Percentiles rank a stretch among this genome's conserved stretches.
phyloP scores from a whole-genome alignment of 2,329 filamentous ascomycete species.

The Trichophyton verrucosum region DNA sequence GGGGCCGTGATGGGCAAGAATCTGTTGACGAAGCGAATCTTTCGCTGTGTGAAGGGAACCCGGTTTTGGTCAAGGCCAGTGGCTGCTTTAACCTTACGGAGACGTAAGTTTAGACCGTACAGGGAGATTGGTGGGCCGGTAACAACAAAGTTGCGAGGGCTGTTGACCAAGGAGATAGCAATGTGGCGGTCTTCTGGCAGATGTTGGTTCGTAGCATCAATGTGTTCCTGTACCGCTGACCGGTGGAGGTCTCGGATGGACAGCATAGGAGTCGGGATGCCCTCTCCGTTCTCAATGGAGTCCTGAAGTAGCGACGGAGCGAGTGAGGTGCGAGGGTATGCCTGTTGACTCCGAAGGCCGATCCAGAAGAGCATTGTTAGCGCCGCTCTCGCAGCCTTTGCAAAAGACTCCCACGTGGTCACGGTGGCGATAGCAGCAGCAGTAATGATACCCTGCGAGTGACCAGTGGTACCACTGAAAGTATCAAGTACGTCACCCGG shows the following conservation, averaged over 20 bases:
- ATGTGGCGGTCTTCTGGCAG: slow-evolving; percentile 87
- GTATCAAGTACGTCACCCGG: slow-evolving; percentile 78
- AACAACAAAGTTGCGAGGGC: slow-evolving; percentile 90
- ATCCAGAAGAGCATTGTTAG: slow-evolving; percentile 98
- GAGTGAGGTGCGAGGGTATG: slow-evolving; percentile 87
- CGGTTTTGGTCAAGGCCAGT: slow-evolving; percentile 95
- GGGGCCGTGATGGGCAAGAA: slow-evolving; percentile 96
- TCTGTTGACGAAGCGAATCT: slow-evolving; percentile 90
- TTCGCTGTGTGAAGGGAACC: slow-evolving; percentile 88
- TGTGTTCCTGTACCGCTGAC: slow-evolving; percentile 85
- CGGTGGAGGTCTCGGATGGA: slow-evolving; percentile 88
- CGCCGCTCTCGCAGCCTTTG: slow-evolving; percentile 63
- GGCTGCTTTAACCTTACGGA: slow-evolving; percentile 93
- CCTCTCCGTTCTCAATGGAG: slow-evolving; percentile 86
- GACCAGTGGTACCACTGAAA: slow-evolving; percentile 79
- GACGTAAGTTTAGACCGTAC: slow-evolving; percentile 86
- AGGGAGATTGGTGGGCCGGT: slow-evolving; percentile 91
- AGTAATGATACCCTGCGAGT: slow-evolving; percentile 92
- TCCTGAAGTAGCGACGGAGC: slow-evolving; percentile 84
- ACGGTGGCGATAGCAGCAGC: slow-evolving; percentile 84
- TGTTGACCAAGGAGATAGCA: slow-evolving; percentile 89
- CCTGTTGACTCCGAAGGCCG: slow-evolving; percentile 89
- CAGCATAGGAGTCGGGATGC: slow-evolving; percentile 91
- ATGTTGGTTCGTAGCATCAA: slow-evolving; percentile 93
- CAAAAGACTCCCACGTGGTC: slow-evolving; percentile 85